A percentile compares a stretch with the other conserved stretches of the same genome.
Evolutionary conservation across 2,329 filamentous ascomycete genomes (phyloP).

Genomic region (Purpureocillium lavendulum): DNA sequence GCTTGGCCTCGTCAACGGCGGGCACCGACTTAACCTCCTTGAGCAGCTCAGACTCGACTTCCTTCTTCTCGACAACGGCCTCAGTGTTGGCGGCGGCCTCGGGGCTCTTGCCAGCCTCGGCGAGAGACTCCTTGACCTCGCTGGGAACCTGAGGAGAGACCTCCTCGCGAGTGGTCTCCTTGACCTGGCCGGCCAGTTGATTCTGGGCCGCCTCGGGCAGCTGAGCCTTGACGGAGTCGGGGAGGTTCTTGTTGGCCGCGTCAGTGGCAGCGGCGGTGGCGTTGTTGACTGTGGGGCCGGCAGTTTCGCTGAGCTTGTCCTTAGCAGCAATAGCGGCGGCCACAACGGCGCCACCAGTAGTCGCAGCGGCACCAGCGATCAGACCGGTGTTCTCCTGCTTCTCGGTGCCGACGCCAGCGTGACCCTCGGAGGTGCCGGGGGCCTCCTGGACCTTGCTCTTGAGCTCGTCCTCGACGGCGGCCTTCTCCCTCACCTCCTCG

Average conservation of each 20-base stretch:
- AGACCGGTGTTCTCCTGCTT: conserved; percentile 35
- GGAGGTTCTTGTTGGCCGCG: conserved; percentile 38
- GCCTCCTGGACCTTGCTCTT: conserved; percentile 57
- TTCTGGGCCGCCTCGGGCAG: conserved; percentile 42
- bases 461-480: conserved; percentile 61
- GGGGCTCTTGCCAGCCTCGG: conserved; percentile 50
- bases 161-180: conserved; percentile 33
- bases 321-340: conserved; percentile 26
- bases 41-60: conserved; percentile 65
- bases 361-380: conserved; percentile 28
- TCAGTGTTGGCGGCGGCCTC: conserved; percentile 63
- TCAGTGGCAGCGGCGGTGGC: conserved; percentile 27
- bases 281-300: conserved; percentile 19
- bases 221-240: conserved; percentile 43
- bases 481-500: conserved; percentile 63
- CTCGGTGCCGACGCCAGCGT: conserved; percentile 40
- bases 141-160: conserved; percentile 43
- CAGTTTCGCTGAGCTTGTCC: conserved; percentile 24
- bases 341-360: conserved; percentile 25
- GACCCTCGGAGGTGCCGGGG: conserved; percentile 48
- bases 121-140: conserved; percentile 50
- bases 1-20: conserved; percentile 20
- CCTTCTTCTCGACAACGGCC: conserved; percentile 67
- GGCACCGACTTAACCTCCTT: conserved; percentile 46
- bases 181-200: conserved; percentile 32